Percentiles rank a stretch among this genome's conserved stretches.
These are phyloP conservation scores for Neoboletus subvelutipes DNA, from an alignment of 768 basidiomycete species.

Conservation along the genomic window DNA sequence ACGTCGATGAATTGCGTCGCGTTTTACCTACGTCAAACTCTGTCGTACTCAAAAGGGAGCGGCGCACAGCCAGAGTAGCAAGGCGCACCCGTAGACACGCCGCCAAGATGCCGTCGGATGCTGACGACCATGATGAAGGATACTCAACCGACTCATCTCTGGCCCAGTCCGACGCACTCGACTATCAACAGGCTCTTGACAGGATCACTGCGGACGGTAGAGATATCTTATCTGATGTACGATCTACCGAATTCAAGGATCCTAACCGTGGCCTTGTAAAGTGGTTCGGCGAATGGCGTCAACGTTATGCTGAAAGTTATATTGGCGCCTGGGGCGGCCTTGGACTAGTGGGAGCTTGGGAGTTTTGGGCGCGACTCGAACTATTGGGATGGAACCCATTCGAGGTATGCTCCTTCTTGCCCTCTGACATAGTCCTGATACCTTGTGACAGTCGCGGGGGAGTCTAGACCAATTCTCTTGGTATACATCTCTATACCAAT, in stretches of 20 bases:
- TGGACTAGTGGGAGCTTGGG: constrained; percentile 86
- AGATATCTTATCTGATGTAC: constrained; percentile 75
- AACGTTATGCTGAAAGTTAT: constrained; percentile 78
- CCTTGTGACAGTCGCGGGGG: constrained; percentile 40
- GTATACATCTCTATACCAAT: constrained; percentile 77
- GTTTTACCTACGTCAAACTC: constrained; percentile 47
- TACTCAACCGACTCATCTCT: constrained; percentile 85
- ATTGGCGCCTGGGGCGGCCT: constrained; percentile 87
- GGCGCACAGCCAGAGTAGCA: constrained; percentile 55
- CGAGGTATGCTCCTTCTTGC: constrained; percentile 47
- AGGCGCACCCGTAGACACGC: constrained; percentile 51
- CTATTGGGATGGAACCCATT: constrained; percentile 86
- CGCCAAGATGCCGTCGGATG: constrained; percentile 22
- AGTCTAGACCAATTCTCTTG: constrained; percentile 80
- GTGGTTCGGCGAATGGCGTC: constrained; percentile 71
- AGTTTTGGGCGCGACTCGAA: constrained; percentile 91
- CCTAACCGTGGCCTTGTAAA: constrained; percentile 70
- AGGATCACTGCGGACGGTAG: constrained; percentile 51
- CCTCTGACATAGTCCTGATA: constrained; percentile 4
- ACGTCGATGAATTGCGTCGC: constrained; percentile 64
- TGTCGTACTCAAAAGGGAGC: constrained; percentile 46
- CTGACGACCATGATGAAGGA: constrained; percentile 61
- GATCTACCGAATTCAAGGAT: constrained; percentile 79
- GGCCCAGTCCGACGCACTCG: constrained; percentile 59
- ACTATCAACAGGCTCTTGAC: constrained; percentile 63